Evolutionary conservation across 768 basidiomycete species (phyloP), one percentile per base, ranked within the genome.

Genomic region (Lanmaoa pseudosensibilis): DNA sequence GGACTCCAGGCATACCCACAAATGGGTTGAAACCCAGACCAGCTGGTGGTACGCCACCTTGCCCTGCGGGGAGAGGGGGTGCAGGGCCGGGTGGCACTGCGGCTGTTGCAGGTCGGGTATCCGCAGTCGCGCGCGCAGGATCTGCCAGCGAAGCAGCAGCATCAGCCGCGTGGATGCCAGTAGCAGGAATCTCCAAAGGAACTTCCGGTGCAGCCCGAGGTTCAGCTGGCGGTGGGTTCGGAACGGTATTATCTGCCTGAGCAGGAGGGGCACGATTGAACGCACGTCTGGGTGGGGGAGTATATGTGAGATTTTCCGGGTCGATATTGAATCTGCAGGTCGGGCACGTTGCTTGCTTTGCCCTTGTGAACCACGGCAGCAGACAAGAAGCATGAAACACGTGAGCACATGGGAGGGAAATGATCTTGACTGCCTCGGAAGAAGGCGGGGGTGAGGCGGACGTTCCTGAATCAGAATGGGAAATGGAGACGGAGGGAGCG

Each of bases 241-340:
- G 59, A 40, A n/a, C 56, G 18, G 52, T 38, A 18, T 61, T 56
- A 19, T 21, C 54, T 6, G 60, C 54, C 36, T 60, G 63, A 16
- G 58, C 39, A 41, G 63, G 59, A 48, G 56, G 52, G 10, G 51
- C 39, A 23, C 59, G 63, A 33, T 39, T 51, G 34, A 67, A 65
- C 23, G 50, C 25, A 25, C 53, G 69, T 58, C 66, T 59, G 18
- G 64, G 49, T 11, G 27, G 57, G 3, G 66, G 63, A 36, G 63
- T 62, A 52, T 76, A 83, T 0, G 88, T 90, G 45, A 91, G 69
- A 54, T 85, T 85, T 53, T 90, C 85, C 0, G 90, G 90, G 65
- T 92, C 90, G 52, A 92, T 82, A 60, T 92, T 85, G 64, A 92
- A 92, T 59, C 90, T 75, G 71, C 90, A 92, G 0, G 88, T 88